These are phyloP conservation scores for Angomonas ambiguus DNA, from an alignment of 208 protist genomes.

Conservation along the genomic window DNA sequence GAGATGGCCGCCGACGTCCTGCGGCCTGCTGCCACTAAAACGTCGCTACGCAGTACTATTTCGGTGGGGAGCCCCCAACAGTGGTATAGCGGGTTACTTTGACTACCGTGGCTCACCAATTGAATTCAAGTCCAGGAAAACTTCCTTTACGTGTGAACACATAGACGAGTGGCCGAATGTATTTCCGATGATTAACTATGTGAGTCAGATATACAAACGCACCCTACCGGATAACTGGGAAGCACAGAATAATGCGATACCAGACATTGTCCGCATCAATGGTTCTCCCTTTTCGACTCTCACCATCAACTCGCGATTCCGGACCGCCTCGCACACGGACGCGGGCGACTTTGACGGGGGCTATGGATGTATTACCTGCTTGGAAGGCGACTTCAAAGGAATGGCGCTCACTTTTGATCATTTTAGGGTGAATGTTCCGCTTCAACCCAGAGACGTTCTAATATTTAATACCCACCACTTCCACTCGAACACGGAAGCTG, in stretches of 20 bases:
- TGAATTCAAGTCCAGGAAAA: slow-evolving; percentile 84
- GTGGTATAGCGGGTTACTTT: slow-evolving; percentile 89
- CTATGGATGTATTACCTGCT: slow-evolving; percentile 75
- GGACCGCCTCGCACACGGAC: slow-evolving; percentile 88
- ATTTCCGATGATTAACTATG: slow-evolving; percentile 86
- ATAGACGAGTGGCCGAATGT: slow-evolving; percentile 60
- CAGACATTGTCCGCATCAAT: slow-evolving; percentile 85
- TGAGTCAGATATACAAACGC: slow-evolving; percentile 74
- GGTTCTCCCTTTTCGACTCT: slow-evolving; percentile 85
- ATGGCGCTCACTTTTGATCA: slow-evolving; percentile 68
- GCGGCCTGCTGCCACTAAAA: slow-evolving; percentile 52
- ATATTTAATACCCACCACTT: slow-evolving; percentile 91
- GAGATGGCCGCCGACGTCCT: slow-evolving; percentile 63
- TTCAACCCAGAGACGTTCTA: slow-evolving; percentile 83
- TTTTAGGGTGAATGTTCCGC: slow-evolving; percentile 58
- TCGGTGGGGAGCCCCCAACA: slow-evolving; percentile 80
- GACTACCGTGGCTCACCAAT: slow-evolving; percentile 86
- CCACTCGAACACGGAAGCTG: slow-evolving; percentile 89
- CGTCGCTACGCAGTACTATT: slow-evolving; percentile 63
- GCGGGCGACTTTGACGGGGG: slow-evolving; percentile 89
- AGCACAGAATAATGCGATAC: slow-evolving; percentile 73
- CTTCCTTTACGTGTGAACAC: slow-evolving; percentile 78
- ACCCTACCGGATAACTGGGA: slow-evolving; percentile 66
- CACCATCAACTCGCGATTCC: slow-evolving; percentile 88
- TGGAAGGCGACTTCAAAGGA: slow-evolving; percentile 84